Evolutionary conservation across 441 rosid species (phyloP), one percentile per base, ranked within the genome.

Genomic region (Adansonia grandidieri): DNA sequence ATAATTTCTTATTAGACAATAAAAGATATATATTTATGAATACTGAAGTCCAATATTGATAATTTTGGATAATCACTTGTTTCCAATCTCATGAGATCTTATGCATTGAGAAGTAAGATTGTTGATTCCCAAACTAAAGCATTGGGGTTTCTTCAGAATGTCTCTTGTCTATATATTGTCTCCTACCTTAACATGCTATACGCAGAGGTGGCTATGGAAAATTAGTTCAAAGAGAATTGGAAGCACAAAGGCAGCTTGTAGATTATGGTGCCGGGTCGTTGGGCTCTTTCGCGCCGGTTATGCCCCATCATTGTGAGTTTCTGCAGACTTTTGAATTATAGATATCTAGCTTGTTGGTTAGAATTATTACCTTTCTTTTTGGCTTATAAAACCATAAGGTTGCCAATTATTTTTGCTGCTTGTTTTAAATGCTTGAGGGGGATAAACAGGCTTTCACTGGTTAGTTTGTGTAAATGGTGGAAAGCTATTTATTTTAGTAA

Each of bases 151-250:
- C 48, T 72, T 28, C 28, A 40, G 24, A 44, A 51, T 53, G 24
- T 37, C 14, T 71, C 10, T n/a, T 53, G 48, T 54, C 24, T 56
- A 10, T 71, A 9, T 72, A 37, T 72, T 10, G 64, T 72, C 15
- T 72, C 10, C 76, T 37, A 5, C 76, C 89, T 91, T 96, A 85
- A 93, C 88, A 67, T 71, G 74, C 32, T 65, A 62, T 82, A 96
- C 97, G 95, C 82, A 96, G 99, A 90, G 99, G 98, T 82, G 99
- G 99, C 72, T 96, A 96, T 87, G 99, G 99, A 50, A 96, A 94
- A 86, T 83, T 96, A 85, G 96, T 96, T 74, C 98, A 94, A 80
- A 86, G 75, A 77, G 99, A 96, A 81, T 78, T 96, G 63, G 98
- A 94, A 88, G 97, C 93, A 24, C 98, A 96, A 77, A 90, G 98